Percentiles rank a stretch among this genome's conserved stretches.
Conservation (phyloP, 2,329 filamentous ascomycete genomes). For the Thermothelomyces thermophilus region DNA sequence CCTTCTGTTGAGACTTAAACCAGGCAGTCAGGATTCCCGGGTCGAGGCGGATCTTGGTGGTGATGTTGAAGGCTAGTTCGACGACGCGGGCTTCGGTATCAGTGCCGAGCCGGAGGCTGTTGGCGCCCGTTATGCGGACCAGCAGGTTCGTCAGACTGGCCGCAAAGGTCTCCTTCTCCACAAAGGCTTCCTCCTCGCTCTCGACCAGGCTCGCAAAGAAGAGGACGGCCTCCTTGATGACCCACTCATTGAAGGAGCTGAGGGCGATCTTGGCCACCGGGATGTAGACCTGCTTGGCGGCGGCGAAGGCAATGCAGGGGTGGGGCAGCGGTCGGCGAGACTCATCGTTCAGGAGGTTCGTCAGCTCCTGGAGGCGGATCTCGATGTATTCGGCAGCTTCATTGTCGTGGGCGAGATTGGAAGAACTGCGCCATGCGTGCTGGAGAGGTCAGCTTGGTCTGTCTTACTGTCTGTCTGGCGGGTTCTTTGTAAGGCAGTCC, state of each 20-base stretch:
- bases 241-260: constrained; percentile 74
- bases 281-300: constrained; percentile 81
- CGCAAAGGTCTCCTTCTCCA: constrained; percentile 80
- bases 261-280: constrained; percentile 84
- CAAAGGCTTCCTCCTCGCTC: constrained; percentile 91
- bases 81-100: constrained; percentile 86
- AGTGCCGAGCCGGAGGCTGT: constrained; percentile 64
- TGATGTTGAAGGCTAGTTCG: constrained; percentile 90
- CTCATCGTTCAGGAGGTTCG: constrained; percentile 77
- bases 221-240: constrained; percentile 76
- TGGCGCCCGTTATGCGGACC: constrained; percentile 67
- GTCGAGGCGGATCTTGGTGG: constrained; percentile 88
- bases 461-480: background rate
- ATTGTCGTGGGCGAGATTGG: constrained; percentile 53
- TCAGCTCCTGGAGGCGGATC: constrained; percentile 56
- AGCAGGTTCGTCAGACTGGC: constrained; percentile 81
- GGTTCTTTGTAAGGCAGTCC: background rate
- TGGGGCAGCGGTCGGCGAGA: constrained; percentile 82
- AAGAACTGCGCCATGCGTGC: constrained; percentile 56
- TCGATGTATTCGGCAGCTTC: constrained; percentile 58
- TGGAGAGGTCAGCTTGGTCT: constrained; percentile 23
- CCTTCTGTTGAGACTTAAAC: constrained; percentile 61
- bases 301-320: constrained; percentile 82
- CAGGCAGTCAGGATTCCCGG: constrained; percentile 82
- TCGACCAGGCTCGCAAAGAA: constrained; percentile 92